These are phyloP conservation scores for Xerocomus spinulosus DNA, from an alignment of 768 basidiomycete genomes.

Conservation along the genomic window DNA sequence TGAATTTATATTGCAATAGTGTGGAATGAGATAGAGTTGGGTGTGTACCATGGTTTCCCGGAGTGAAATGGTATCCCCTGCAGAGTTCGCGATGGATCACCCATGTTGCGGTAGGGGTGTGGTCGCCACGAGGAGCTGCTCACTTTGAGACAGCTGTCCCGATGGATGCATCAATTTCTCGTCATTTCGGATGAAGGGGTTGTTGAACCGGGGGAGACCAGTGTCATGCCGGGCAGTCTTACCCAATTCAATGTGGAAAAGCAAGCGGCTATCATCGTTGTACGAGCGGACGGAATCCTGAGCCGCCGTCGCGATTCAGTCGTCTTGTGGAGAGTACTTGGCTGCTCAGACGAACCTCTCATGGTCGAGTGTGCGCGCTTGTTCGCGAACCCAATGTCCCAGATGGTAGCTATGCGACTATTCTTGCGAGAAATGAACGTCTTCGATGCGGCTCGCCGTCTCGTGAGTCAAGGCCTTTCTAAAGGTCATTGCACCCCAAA, in stretches of 20 bases:
- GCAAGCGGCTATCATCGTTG: not conserved
- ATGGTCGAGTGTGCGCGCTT: not conserved
- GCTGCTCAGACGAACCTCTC: not conserved
- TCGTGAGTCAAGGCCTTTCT: not conserved
- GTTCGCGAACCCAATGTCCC: not conserved
- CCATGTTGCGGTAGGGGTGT: not conserved
- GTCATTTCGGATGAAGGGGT: not conserved
- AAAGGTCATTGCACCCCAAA: not conserved
- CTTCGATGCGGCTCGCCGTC: not conserved
- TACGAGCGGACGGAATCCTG: not conserved
- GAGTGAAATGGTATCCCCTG: not conserved
- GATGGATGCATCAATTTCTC: not conserved
- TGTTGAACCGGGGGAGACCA: not conserved
- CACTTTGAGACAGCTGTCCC: not conserved
- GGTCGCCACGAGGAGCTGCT: not conserved
- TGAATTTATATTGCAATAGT: not conserved
- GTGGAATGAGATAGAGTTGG: not conserved
- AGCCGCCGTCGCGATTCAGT: conserved; percentile 5
- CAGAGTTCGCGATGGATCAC: not conserved
- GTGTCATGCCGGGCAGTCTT: accelerated
- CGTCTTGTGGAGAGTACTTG: not conserved
- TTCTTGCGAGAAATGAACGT: conserved; percentile 7
- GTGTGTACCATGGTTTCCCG: not conserved
- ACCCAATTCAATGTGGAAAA: not conserved
- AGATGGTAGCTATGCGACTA: not conserved